A percentile compares a stretch with the other conserved stretches of the same genome.
Evolutionary conservation across 2,329 filamentous ascomycete genomes (phyloP).

Genomic region (Aspergillus spinulosporus): DNA sequence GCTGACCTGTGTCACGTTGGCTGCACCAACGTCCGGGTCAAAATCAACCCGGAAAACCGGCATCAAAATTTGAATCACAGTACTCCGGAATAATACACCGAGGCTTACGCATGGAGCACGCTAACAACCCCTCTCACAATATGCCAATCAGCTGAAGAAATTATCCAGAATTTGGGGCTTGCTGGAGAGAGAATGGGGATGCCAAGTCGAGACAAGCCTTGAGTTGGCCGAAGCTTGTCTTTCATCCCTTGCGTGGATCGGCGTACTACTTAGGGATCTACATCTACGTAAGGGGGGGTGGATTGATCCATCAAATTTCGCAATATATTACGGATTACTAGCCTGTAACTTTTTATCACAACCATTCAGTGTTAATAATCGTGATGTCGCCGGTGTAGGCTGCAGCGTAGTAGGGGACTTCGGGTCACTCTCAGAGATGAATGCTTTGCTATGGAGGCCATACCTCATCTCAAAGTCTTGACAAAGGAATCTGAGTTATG

Average conservation of each 20-base stretch:
- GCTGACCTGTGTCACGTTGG: too few species aligned
- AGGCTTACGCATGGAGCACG: too few species aligned
- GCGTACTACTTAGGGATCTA: not conserved
- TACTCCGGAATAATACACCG: too few species aligned
- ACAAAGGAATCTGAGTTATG: not conserved
- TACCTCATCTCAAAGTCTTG: not conserved
- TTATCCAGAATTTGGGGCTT: not conserved
- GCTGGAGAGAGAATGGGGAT: not conserved
- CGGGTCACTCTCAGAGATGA: too few species aligned
- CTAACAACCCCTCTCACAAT: too few species aligned
- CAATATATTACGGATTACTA: not conserved
- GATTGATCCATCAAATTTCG: not conserved
- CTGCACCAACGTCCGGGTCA: too few species aligned
- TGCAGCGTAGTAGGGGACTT: too few species aligned
- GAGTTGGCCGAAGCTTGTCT: slow-evolving; percentile 19
- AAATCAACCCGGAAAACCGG: too few species aligned
- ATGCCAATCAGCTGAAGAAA: not conserved
- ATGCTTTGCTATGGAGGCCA: too few species aligned
- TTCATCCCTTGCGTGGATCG: slow-evolving; percentile 17
- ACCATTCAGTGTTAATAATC: too few species aligned
- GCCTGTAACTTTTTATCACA: not conserved
- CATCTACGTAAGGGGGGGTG: not conserved
- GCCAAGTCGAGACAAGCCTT: slow-evolving; percentile 23
- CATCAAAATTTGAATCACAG: too few species aligned
- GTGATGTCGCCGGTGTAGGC: too few species aligned